Evolutionary conservation across 1,284 basidiomycete genomes (phyloP), one percentile per base, ranked within the genome.

Genomic region (Laetiporus sulphureus): DNA sequence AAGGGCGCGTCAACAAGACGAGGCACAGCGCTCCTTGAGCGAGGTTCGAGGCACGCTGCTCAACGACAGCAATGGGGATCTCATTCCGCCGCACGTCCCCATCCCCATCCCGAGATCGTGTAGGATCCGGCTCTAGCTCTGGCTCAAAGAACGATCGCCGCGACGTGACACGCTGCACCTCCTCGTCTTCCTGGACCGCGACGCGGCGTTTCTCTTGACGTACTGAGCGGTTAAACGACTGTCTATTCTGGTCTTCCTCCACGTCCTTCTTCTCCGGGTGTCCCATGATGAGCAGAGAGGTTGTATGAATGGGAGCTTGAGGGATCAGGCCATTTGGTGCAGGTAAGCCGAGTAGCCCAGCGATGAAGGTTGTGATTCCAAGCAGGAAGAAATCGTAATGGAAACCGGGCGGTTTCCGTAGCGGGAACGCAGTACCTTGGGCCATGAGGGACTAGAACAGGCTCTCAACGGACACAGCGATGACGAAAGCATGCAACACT

Each of bases 271-370:
- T 79, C 25, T 49, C 36, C 2, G 64, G 61, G 12, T 54, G 64
- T 1, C 83, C 80, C 73, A 90, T 83, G 30, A 95, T 74, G 13
- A 88, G 71, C 0, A 99, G 76, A 5, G 91, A 87, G 11, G 80
- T 77, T 0, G 94, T 97, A 56, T 97, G 93, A 19, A 96, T 88
- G 0, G 94, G 95, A 1, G 95, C 94, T 64, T 98, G 95, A 0
- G 94, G 94, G 36, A 99, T 96, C 18, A 95, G 73, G 3, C 93
- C 94, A 55, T 98, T 97, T 0, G 94, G 94, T 0, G 94, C 93
- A 0, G 94, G 93, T 3, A 96, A 59, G 13, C 94, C 94, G 2
- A 99, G 71, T 15, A 98, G 67, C 0, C 92, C 94, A 3, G 93
- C 84, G 36, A 97, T 78, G 54, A 98, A 88, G 0, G 94, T 97